Percentiles rank a stretch among this genome's conserved stretches.
Conservation (phyloP, 2,329 filamentous ascomycete genomes). For the Harringtonia aguacate region DNA sequence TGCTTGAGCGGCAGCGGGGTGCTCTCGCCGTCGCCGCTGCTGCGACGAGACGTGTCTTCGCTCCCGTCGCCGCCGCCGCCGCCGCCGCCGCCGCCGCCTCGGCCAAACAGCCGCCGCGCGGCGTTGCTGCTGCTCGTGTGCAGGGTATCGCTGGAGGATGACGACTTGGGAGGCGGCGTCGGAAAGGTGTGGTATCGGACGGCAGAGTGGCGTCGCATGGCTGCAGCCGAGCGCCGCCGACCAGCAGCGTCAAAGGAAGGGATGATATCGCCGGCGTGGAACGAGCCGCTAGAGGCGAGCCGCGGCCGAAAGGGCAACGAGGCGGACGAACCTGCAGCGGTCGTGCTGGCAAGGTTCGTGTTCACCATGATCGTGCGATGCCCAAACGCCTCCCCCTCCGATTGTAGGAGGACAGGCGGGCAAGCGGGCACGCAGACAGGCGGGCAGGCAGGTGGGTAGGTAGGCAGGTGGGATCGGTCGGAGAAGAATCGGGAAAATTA, state of each 20-base stretch:
- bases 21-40: constrained; percentile 24
- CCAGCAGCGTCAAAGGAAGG: constrained; percentile 22
- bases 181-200: constrained; percentile 72
- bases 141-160: constrained; percentile 31
- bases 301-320: constrained; percentile 10
- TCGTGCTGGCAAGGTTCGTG: constrained; percentile 8
- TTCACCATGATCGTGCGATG: too few relatives aligned
- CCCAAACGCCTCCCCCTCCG: too few relatives aligned
- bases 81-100: background rate
- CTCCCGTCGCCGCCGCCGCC: constrained; percentile 1
- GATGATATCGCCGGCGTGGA: constrained; percentile 41
- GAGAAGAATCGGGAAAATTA: too few relatives aligned
- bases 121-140: constrained; percentile 7
- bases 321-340: constrained; percentile 5
- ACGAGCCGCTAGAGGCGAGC: constrained; percentile 30
- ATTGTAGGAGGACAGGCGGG: too few relatives aligned
- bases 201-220: constrained; percentile 26
- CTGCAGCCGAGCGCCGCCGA: background rate
- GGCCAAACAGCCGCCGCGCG: too few relatives aligned
- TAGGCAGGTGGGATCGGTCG: too few relatives aligned
- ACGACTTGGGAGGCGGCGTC: constrained; percentile 58
- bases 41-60: constrained; percentile 16
- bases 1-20: constrained; percentile 76
- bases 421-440: too few relatives aligned
- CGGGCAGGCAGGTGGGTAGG: too few relatives aligned